These are phyloP conservation scores for Trichomonascaceae sp. DNA, from an alignment of 1,139 yeast genomes.

Conservation along the genomic window DNA sequence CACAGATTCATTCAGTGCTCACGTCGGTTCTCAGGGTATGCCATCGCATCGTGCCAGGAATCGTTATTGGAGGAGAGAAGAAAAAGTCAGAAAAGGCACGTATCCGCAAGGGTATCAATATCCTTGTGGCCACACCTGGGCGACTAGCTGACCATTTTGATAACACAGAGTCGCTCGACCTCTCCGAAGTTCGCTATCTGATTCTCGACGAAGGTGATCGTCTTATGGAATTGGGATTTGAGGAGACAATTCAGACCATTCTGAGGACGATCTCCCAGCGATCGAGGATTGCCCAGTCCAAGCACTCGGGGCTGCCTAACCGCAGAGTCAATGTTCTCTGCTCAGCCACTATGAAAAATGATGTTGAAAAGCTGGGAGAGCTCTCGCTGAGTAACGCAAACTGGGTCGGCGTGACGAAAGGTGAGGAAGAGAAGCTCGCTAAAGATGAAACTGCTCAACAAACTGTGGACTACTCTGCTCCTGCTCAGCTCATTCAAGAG, in stretches of 20 bases:
- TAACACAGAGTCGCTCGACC: conserved; percentile 62
- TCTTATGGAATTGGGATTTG: conserved; percentile 88
- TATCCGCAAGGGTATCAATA: conserved; percentile 76
- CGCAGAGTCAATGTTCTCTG: conserved; percentile 70
- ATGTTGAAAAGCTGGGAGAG: conserved; percentile 69
- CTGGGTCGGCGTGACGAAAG: conserved; percentile 35
- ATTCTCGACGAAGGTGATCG: conserved; percentile 93
- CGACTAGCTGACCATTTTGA: conserved; percentile 85
- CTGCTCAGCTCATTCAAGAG: conserved; percentile 79
- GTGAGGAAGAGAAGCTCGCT: conserved; percentile 7
- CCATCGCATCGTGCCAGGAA: conserved; percentile 79
- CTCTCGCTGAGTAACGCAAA: conserved; percentile 57
- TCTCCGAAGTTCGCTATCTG: conserved; percentile 66
- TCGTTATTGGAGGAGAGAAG: conserved; percentile 91
- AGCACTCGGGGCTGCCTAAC: conserved; percentile 47
- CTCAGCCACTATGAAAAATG: conserved; percentile 85
- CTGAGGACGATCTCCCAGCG: conserved; percentile 36
- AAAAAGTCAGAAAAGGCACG: conserved; percentile 88
- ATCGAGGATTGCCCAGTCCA: conserved; percentile 19
- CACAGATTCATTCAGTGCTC: conserved; percentile 77
- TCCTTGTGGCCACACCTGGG: conserved; percentile 87
- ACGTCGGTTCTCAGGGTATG: conserved; percentile 51
- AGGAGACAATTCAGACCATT: conserved; percentile 76
- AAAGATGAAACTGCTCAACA: conserved; percentile 9
- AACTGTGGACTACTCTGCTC: conserved; percentile 40